Evolutionary conservation across 176 grass and related monocot species (phyloP), one percentile per base, ranked within the genome.

Genomic region (Leersia perrieri): DNA sequence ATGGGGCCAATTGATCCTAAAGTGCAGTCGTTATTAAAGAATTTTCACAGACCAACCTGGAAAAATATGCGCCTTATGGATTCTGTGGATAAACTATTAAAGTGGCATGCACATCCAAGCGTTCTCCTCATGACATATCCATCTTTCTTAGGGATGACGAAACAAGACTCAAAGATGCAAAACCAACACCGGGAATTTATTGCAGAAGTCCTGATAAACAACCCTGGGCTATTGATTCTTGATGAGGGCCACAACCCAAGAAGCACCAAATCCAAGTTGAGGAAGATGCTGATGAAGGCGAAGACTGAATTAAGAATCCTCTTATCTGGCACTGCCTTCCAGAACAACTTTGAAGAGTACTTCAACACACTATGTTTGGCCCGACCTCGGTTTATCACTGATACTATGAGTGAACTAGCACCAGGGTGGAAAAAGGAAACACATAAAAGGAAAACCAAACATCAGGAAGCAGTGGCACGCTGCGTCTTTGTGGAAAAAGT

Each of bases 211-310:
- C 60, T 97, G 60, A 87, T 82, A 80, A 94, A 88, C 42, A 91
- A 85, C 68, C 95, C 92, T 63, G 95, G 89, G 33, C 73, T 97
- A 39, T 90, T 97, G 78, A 88, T 97, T 83, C 80, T 97, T 12
- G 95, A 97, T 69, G 95, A 97, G 78, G 95, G 95, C 26, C 95
- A 97, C 73, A 97, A 97, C 72, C 95, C 95, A 8, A 97, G 95
- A 87, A 97, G 92, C 81, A 94, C 79, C 30, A 87, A 68, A 40
- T 94, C 95, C 5, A 94, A 91, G 81, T 79, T 97, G 60, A 88
- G 95, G 86, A 94, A 69, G 66, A 35, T 87, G 7, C 80, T 97
- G 70, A 94, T 94, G 95, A 94, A 92, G 53, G 92, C 94, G 79
- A 94, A 92, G 65, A 97, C 95, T 33, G 92, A 97, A 41, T 94